A percentile compares a stretch with the other conserved stretches of the same genome.
phyloP scores from a whole-genome alignment of 192 early-diverging fungal species.

The Paraglomus occultum region DNA sequence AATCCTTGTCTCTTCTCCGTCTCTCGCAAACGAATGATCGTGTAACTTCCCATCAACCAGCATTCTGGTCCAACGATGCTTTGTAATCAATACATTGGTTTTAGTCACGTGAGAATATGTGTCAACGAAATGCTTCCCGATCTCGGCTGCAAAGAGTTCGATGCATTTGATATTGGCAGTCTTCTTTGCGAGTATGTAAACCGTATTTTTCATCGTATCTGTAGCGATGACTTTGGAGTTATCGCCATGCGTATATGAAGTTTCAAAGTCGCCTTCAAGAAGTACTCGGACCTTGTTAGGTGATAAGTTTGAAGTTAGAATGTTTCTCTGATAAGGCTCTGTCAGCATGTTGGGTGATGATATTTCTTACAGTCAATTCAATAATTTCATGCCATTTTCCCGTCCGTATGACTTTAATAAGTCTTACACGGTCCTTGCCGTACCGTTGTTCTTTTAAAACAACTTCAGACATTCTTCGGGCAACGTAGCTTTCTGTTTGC shows the following conservation, averaged over 20 bases:
- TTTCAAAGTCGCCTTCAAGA: slow-evolving; percentile 50
- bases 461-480: slow-evolving; percentile 37
- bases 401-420: slow-evolving; percentile 68
- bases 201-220: slow-evolving; percentile 77
- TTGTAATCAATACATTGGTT: slow-evolving; percentile 63
- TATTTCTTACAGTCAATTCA: slow-evolving; percentile 61
- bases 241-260: slow-evolving; percentile 74
- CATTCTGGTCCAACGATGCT: slow-evolving; percentile 78
- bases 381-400: slow-evolving; percentile 61
- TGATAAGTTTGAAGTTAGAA: too few species aligned
- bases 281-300: slow-evolving; percentile 35
- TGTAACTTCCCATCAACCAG: slow-evolving; percentile 56
- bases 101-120: slow-evolving; percentile 67
- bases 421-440: slow-evolving; percentile 73
- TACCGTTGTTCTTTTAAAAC: slow-evolving; percentile 61
- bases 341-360: not conserved
- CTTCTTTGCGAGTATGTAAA: slow-evolving; percentile 73
- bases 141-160: slow-evolving; percentile 68
- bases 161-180: slow-evolving; percentile 64
- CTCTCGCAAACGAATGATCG: slow-evolving; percentile 69
- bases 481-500: too few species aligned
- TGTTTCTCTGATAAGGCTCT: not conserved
- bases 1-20: slow-evolving; percentile 67
- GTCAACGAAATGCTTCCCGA: slow-evolving; percentile 68
- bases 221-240: slow-evolving; percentile 76